Base-by-base conservation (phyloP, 495 filamentous ascomycete genomes). In the Saxophila tyrrhenica region DNA sequence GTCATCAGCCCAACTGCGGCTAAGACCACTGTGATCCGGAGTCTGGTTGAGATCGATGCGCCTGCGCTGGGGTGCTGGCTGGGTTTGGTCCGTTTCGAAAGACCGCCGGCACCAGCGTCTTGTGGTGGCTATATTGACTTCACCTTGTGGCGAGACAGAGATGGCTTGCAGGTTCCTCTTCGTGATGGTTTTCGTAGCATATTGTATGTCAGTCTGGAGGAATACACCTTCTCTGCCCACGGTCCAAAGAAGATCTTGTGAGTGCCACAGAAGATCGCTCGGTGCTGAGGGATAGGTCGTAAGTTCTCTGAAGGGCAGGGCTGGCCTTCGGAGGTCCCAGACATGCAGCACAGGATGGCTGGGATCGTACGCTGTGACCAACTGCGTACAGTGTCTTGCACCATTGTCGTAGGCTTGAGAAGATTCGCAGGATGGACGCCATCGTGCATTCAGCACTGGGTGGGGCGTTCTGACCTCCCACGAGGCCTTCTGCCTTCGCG, bases 261-360 rank as follows among this genome's bases (percentile, higher is more conserved):
- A 85, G 64, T 84, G 87, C 94, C 94, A 98, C 24, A 94, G 76
- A 49, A 97, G 69, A 52, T 89, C 86, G 39, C 79, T 81, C 10
- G 89, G 83, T 20, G 83, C 74, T 25, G 67, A 75, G 35, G 83
- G 77, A 61, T 90, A 89, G 43, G 81, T 75, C 62, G 86, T 81
- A 54, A 95, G 81, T 65, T 94, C 90, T 48, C 87, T 81, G 60
- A 85, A 89, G 0, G 92, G 92, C 63, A 98, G 79, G 56, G 83
- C 80, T 1, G 90, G 87, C 22, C 91, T 76, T 22, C 85, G 86
- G 52, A 96, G 77, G 70, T 98, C 91, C 92, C 92, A 98, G 5
- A 96, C 71, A 59, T 96, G 88, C 32, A 95, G 78, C 7, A 78
- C 70, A 7, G 83, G 73, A 57, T 85, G 82, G 54, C 81, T 73